These are phyloP conservation scores for Brassica cretica DNA, from an alignment of 345 rosid genomes.

Conservation along the genomic window DNA sequence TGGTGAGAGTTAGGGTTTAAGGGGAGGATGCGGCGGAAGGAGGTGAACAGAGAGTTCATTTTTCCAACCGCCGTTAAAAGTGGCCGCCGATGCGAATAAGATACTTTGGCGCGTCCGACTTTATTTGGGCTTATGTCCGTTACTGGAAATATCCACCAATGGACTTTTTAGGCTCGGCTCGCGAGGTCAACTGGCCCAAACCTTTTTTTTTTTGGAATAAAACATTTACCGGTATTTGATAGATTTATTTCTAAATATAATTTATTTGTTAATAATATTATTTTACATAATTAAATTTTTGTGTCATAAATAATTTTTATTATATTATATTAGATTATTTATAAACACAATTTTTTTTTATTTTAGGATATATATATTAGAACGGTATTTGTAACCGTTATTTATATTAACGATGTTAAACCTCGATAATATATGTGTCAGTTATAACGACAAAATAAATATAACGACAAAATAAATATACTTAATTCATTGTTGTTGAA, in stretches of 20 bases:
- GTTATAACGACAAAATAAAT: background rate
- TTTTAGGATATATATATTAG: background rate
- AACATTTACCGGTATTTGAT: background rate
- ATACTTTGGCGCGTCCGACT: background rate
- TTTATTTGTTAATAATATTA: background rate
- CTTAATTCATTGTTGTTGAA: background rate
- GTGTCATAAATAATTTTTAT: background rate
- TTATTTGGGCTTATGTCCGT: constrained; percentile 19
- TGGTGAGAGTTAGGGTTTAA: constrained; percentile 31
- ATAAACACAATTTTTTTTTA: background rate
- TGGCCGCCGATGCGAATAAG: constrained; percentile 18
- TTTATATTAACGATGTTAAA: background rate
- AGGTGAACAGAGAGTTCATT: constrained; percentile 42
- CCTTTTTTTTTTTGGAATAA: background rate
- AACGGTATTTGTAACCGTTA: background rate
- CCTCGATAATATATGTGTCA: background rate
- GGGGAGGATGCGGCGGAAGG: constrained; percentile 26
- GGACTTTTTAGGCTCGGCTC: background rate
- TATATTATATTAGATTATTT: background rate
- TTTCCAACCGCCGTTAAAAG: constrained; percentile 20
- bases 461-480: background rate
- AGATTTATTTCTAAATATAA: background rate
- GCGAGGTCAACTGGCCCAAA: background rate
- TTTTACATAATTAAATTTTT: background rate
- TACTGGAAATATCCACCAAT: background rate